phyloP scores from a whole-genome alignment of 192 early-diverging fungal genomes.

The Gaertneriomyces sp. region DNA sequence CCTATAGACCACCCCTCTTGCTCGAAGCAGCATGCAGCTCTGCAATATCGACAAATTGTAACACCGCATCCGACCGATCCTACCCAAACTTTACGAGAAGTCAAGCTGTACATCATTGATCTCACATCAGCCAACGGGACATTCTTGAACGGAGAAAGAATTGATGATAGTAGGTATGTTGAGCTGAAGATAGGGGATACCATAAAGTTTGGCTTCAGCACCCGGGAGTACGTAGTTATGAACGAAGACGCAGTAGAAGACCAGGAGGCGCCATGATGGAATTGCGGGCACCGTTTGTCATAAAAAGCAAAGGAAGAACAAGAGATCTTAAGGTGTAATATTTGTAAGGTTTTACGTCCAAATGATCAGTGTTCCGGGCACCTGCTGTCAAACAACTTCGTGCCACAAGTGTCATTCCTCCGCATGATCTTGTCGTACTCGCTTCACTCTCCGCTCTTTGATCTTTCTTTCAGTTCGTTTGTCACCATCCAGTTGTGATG shows the following conservation, averaged over 20 bases:
- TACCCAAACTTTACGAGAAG: too few species aligned
- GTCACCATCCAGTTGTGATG: background rate
- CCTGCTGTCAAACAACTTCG: background rate
- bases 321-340: background rate
- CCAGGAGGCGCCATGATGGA: background rate
- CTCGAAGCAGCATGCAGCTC: conserved; percentile 89
- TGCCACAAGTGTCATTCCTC: background rate
- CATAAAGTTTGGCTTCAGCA: conserved; percentile 85
- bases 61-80: conserved; percentile 42
- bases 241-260: conserved; percentile 50
- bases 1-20: conserved; percentile 94
- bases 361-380: background rate
- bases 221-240: conserved; percentile 89
- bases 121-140: conserved; percentile 90
- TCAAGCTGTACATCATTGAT: conserved; percentile 89
- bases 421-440: background rate
- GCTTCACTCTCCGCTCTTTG: background rate
- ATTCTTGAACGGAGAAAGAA: conserved; percentile 73
- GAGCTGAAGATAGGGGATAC: conserved; percentile 81
- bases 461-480: background rate
- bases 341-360: background rate
- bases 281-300: background rate
- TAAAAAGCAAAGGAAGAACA: background rate
- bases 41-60: conserved; percentile 76
- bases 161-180: conserved; percentile 74